A percentile compares a stretch with the other conserved stretches of the same genome.
Conservation (phyloP, 176 grass and related monocot species). For the Carex kokanica region DNA sequence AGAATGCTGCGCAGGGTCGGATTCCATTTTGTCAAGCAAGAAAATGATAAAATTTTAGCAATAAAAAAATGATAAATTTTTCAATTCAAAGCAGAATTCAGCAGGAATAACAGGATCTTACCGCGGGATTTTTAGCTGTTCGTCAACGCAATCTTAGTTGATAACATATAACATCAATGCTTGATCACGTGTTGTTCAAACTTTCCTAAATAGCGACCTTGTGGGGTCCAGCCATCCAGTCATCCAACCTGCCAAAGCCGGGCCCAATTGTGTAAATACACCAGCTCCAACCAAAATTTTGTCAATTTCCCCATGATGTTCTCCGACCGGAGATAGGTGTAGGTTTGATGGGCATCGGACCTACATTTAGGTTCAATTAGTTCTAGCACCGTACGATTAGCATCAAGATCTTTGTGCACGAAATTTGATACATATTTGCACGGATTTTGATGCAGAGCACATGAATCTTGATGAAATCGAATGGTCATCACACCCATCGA, state of each 20-base stretch:
- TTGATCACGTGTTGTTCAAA: not conserved
- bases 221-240: not conserved
- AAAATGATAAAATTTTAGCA: not conserved
- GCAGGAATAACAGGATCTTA: not conserved
- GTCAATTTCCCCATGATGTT: not conserved
- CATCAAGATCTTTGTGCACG: too few species aligned
- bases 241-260: not conserved
- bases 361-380: too few species aligned
- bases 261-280: not conserved
- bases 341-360: too few species aligned
- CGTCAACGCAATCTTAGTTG: constrained; percentile 4
- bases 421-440: too few species aligned
- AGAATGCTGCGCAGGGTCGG: too few species aligned
- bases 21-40: not conserved
- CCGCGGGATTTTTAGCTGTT: not conserved
- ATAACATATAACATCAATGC: not conserved
- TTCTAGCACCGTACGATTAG: too few species aligned
- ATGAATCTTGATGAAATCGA: too few species aligned
- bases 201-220: not conserved
- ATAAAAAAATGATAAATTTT: not conserved
- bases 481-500: too few species aligned
- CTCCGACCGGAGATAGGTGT: too few species aligned
- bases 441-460: too few species aligned
- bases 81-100: not conserved
- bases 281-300: not conserved